Base-by-base conservation (phyloP, 2,329 filamentous ascomycete species). In the Colletotrichum shisoi region DNA sequence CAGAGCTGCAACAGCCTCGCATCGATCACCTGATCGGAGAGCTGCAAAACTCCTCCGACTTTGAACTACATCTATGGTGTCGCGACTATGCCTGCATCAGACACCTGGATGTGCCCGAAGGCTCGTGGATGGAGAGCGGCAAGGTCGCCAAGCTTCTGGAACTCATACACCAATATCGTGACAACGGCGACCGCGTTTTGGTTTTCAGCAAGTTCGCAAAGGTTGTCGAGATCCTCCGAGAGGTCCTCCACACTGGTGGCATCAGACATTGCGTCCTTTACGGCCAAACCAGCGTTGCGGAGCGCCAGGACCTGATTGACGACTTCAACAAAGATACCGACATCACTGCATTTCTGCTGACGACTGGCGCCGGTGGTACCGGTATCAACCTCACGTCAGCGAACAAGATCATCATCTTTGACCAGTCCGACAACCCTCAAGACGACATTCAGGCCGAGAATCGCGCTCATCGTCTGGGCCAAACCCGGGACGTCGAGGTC, bases 371-470 rank as follows among this genome's bases (percentile, higher is more conserved):
- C 0, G 95, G 95, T 59, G 95, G 95, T n/a, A 95, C 94, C 0
- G 95, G 95, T 46, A 96, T 99, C 81, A 99, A 99, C 78, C 81
- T 99, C 62, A 95, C 94, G 8, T 92, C 91, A 42, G 95, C 95
- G 4, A 98, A 98, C 82, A 98, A 97, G 79, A 94, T 99, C 72
- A 88, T 99, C 78, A 95, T 99, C 74, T 97, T 98, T 76, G 95
- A 99, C 78, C 91, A 91, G 70, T 92, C 90, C n/a, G 97, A 97
- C 80, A 99, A 99, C 73, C 95, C 95, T 0, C 95, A 99, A 76
- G 94, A 98, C 72, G 95, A 99, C 75, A 89, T 97, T n/a, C 95
- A 99, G 77, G 95, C 95, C 0, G 95, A 98, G 82, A 98, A 99
- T 77, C 89, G 95, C 19, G 95, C 95, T 0, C 95, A 99, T 79